Conservation (phyloP, 2,329 filamentous ascomycete genomes). For the Arthrocladium fulminans region DNA sequence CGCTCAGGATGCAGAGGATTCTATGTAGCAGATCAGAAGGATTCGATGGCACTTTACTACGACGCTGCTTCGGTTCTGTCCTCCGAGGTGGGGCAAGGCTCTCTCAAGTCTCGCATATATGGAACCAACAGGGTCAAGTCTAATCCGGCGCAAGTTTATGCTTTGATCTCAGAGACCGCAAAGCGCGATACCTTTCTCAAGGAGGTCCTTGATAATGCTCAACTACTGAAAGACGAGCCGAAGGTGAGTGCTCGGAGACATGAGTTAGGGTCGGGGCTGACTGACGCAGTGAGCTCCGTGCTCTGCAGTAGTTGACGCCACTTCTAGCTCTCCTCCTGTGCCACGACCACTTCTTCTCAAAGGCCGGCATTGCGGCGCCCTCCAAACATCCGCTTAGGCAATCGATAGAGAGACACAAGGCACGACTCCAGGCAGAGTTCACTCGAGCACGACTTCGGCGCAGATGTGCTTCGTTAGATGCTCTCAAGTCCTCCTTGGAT, state of each 20-base stretch:
- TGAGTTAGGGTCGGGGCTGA: slow-evolving; percentile 24
- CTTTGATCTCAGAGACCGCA: slow-evolving; percentile 72
- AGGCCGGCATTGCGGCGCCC: slow-evolving; percentile 72
- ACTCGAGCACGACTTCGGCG: slow-evolving; percentile 67
- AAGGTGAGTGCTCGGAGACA: slow-evolving; percentile 52
- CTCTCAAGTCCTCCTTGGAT: slow-evolving; percentile 41
- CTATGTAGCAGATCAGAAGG: too few species aligned
- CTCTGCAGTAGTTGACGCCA: slow-evolving; percentile 59
- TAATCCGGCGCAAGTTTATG: slow-evolving; percentile 72
- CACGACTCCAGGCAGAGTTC: slow-evolving; percentile 70
- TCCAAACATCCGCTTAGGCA: slow-evolving; percentile 67
- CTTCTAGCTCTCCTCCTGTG: slow-evolving; percentile 69
- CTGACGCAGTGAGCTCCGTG: slow-evolving; percentile 29
- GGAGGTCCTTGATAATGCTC: slow-evolving; percentile 77
- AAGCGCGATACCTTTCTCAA: slow-evolving; percentile 86
- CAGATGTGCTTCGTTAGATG: slow-evolving; percentile 59
- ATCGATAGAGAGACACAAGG: slow-evolving; percentile 71
- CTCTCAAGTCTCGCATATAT: slow-evolving; percentile 79
- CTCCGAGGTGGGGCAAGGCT: slow-evolving; percentile 51
- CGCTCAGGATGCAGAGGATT: too few species aligned
- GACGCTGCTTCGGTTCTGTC: slow-evolving; percentile 72
- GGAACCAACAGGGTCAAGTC: slow-evolving; percentile 62
- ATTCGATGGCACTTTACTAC: slow-evolving; percentile 82
- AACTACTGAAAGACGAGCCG: slow-evolving; percentile 66
- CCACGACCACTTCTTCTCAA: slow-evolving; percentile 77